Base-by-base conservation (phyloP, 805 yeast species). In the Candida awuae region DNA sequence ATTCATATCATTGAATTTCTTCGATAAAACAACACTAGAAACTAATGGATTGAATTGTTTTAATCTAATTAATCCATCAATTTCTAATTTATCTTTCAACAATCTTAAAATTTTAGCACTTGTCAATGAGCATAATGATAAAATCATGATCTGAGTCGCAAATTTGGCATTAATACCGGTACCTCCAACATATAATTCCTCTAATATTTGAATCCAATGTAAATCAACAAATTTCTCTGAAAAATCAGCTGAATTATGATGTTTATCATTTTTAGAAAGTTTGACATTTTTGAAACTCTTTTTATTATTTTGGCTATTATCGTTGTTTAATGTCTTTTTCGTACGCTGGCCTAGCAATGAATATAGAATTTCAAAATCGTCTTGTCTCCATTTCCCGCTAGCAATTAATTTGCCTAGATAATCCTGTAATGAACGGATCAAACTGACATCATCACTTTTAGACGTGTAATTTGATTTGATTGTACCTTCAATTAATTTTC, bases 131-230 rank as follows among this genome's bases (percentile, higher is more conserved):
- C 76, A 45, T 25, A 80, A 42, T 1, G 82, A 70, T 2, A 81
- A 49, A 2, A 77, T 52, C 63, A 70, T 73, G 1, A 78, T 51
- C 21, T 76, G 65, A 47, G 67, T 69, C 17, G 74, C 63, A 0
- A 51, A 44, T 5, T 62, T 55, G 0, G 77, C 65, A 49, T 72
- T 70, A 8, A 72, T 51, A 29, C 82, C 75, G 18, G 61, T 62
- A 5, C 84, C 86, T 38, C 68, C 70, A 8, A 69, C 68, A 58
- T 75, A 81, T 38, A 76, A 54, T 28, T 61, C 64, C 48, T 82
- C 90, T 31, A 83, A 51, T 12, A 58, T 54, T 46, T 75, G 79
- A 14, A 79, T 56, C 87, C 87, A 82, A 9, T 65, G 59, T 1
- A 60, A 50, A 16, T 63, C 63, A 2, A 80, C 73, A 55, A 81